These are phyloP conservation scores for Epichloe aotearoae DNA, from an alignment of 2,329 filamentous ascomycete genomes.

Conservation along the genomic window DNA sequence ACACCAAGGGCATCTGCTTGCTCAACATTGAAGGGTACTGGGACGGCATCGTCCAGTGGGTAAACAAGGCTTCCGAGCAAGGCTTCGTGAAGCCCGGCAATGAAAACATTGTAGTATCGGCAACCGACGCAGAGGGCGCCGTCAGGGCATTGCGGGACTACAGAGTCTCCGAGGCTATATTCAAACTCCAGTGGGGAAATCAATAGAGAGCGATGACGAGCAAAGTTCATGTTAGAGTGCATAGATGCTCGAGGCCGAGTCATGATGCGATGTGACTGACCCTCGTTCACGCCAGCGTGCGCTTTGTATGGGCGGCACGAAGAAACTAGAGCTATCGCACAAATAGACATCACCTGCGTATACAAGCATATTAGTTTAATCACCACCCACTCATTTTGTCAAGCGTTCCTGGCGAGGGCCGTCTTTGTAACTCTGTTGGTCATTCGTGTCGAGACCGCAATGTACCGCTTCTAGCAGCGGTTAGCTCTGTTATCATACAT, in stretches of 20 bases:
- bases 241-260: not conserved
- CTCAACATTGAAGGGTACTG: constrained; percentile 88
- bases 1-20: constrained; percentile 63
- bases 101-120: constrained; percentile 66
- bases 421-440: not conserved
- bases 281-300: not conserved
- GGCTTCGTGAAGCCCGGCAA: constrained; percentile 66
- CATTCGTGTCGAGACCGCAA: not conserved
- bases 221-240: not conserved
- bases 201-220: constrained; percentile 27
- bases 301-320: not conserved
- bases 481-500: constrained; percentile 20
- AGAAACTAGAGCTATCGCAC: not conserved
- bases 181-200: constrained; percentile 70
- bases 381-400: not conserved
- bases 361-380: not conserved
- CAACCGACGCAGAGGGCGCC: constrained; percentile 57
- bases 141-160: constrained; percentile 60
- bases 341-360: not conserved
- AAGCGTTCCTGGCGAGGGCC: not conserved
- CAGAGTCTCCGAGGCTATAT: constrained; percentile 58
- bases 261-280: not conserved
- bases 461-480: constrained; percentile 9
- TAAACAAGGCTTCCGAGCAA: constrained; percentile 57
- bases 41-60: constrained; percentile 74